Base-by-base conservation (phyloP, 306 rosid species). In the Purshia tridentata region DNA sequence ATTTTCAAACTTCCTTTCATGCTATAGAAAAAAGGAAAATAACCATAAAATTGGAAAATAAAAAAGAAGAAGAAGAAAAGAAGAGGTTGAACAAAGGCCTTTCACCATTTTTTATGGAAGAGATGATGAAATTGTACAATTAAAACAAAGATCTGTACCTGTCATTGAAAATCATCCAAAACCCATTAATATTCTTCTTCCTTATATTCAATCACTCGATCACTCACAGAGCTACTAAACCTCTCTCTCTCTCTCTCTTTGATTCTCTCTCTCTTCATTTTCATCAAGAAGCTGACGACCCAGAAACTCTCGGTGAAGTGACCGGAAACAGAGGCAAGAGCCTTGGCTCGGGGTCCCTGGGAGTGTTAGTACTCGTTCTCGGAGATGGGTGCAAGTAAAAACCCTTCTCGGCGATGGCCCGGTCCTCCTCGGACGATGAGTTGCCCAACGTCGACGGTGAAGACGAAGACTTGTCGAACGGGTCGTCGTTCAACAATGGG, bases 361-460 rank as follows among this genome's bases (percentile, higher is more conserved):
- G 97, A 4, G 97, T 86, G 2, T 72, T 55, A 12, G 95, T 83
- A 9, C 76, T 56, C 72, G 83, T 81, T 22, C 70, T 62, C 23
- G 96, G 96, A 35, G 96, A 86, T 0, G 93, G 96, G 74, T 91
- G 97, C 67, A 94, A 80, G 79, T 81, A 94, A 81, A 86, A 94
- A 22, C 96, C 96, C 54, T 87, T 94, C 72, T 94, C 96, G 16
- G 99, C 99, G 15, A 94, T 94, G 20, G 96, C 99, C 13, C 73
- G 90, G 39, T 94, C 99, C 53, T 94, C 99, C 81, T 90, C 96
- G 18, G 90, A 85, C 1, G 90, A 85, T 0, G 99, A 94, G 37
- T 85, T 90, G n/a, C 93, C 93, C 40, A 90, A 70, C 12, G 29
- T 23, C 29, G 92, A 92, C 51, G 97, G 96, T 23, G 98, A 90